Conservation (phyloP, 2,329 filamentous ascomycete species). For the Fusarium cyanostomum region DNA sequence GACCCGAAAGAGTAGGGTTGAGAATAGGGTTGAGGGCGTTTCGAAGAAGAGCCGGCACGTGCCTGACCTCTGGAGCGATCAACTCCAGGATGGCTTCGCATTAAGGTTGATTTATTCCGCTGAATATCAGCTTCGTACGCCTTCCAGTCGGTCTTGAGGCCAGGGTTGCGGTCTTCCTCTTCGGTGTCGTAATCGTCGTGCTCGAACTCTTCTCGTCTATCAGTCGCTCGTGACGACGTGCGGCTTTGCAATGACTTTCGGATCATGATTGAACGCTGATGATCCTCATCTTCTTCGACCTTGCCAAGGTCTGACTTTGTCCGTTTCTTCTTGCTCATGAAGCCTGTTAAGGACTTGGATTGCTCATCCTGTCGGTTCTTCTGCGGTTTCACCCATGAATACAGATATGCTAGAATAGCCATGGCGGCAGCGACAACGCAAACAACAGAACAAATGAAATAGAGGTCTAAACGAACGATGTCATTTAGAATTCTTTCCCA, state of each 20-base stretch:
- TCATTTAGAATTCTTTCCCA: neutral
- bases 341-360: constrained; percentile 18
- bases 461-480: neutral
- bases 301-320: constrained; percentile 24
- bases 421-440: constrained; percentile 16
- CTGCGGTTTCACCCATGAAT: constrained; percentile 38
- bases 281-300: constrained; percentile 48
- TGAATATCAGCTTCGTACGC: constrained; percentile 51
- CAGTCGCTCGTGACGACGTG: constrained; percentile 33
- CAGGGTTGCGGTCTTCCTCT: constrained; percentile 31
- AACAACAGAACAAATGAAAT: constrained; percentile 8
- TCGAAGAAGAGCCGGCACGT: constrained; percentile 21
- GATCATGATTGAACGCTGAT: constrained; percentile 53
- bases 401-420: constrained; percentile 37
- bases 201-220: constrained; percentile 14
- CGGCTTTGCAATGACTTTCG: constrained; percentile 54
- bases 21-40: constrained; percentile 18
- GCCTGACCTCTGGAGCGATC: constrained; percentile 24
- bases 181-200: constrained; percentile 26
- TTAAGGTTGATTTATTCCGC: constrained; percentile 41
- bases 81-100: constrained; percentile 45
- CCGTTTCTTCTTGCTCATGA: constrained; percentile 37
- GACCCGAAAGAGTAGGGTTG: constrained; percentile 23
- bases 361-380: constrained; percentile 25
- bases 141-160: constrained; percentile 50